Conservation (phyloP, 1,284 basidiomycete species). For the Coriolopsis trogii region DNA sequence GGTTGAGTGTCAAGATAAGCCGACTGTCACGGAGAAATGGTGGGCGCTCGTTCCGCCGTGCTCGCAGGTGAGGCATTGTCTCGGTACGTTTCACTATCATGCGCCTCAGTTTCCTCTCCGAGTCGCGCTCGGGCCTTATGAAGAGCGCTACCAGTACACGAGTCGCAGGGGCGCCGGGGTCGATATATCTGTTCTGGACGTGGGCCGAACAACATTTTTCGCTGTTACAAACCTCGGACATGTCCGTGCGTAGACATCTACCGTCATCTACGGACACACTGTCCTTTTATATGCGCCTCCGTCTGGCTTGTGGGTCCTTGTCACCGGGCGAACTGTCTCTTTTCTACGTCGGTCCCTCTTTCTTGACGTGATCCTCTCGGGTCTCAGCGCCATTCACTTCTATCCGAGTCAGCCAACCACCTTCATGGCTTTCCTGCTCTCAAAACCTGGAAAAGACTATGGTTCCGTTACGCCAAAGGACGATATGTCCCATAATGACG, state of each 20-base stretch:
- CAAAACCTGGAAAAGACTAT: conserved; percentile 1
- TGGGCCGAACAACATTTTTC: conserved; percentile 15
- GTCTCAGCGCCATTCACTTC: too few species aligned
- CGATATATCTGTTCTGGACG: conserved; percentile 7
- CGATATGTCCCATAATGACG: not conserved
- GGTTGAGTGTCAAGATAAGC: conserved; percentile 9
- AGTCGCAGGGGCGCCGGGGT: not conserved
- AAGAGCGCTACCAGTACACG: not conserved
- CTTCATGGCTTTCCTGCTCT: conserved; percentile 8
- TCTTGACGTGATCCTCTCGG: too few species aligned
- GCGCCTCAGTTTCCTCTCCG: conserved; percentile 6
- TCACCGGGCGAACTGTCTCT: too few species aligned
- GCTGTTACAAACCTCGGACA: not conserved
- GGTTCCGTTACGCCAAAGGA: conserved; percentile 8
- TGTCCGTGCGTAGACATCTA: conserved; percentile 18
- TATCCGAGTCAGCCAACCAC: not conserved
- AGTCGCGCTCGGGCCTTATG: conserved; percentile 16
- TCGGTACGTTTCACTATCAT: conserved; percentile 18
- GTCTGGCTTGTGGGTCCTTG: not conserved
- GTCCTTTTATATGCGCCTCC: conserved; percentile 7
- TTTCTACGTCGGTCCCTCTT: too few species aligned
- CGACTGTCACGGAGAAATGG: conserved; percentile 23
- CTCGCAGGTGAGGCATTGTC: conserved; percentile 4
- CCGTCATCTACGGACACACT: conserved; percentile 17
- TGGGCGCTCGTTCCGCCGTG: conserved; percentile 7